Evolutionary conservation across 352 stramenopile species (phyloP).

Genomic region (Globisporangium ultimum): DNA sequence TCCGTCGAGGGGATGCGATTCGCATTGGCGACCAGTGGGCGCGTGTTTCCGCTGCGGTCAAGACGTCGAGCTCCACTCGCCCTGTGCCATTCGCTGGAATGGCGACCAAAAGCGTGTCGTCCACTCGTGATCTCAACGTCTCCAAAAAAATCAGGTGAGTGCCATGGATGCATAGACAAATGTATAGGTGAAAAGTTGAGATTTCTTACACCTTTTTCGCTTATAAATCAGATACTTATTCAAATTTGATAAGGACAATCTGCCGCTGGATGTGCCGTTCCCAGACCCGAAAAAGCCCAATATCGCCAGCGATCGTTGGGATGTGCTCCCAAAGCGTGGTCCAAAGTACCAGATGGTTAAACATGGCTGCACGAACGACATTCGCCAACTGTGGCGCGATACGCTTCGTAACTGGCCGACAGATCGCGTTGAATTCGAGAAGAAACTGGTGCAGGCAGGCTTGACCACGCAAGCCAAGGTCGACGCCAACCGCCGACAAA

Average conservation of each 20-base stretch:
- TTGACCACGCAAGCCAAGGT: conserved; percentile 83
- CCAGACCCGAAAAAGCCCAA: conserved; percentile 65
- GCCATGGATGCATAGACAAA: not conserved
- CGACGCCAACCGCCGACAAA: conserved; percentile 68
- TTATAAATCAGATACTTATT: conserved; percentile 52
- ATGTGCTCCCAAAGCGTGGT: conserved; percentile 61
- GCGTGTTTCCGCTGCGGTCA: conserved; percentile 72
- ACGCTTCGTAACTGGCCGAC: conserved; percentile 68
- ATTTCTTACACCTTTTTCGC: no score
- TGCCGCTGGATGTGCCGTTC: conserved; percentile 77
- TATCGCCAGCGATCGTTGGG: conserved; percentile 64
- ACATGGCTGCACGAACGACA: conserved; percentile 83
- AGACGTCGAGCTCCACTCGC: conserved; percentile 63
- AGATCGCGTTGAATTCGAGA: conserved; percentile 74
- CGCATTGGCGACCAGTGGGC: conserved; percentile 80
- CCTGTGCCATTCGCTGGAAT: conserved; percentile 67
- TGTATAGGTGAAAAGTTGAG: not conserved
- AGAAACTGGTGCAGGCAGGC: conserved; percentile 75
- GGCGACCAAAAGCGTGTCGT: conserved; percentile 75
- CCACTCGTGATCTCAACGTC: conserved; percentile 71
- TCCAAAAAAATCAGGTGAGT: conserved; percentile 76
- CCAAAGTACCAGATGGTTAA: conserved; percentile 80
- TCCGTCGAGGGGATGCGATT: conserved; percentile 72
- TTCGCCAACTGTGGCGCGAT: conserved; percentile 80
- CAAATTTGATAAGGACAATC: conserved; percentile 81